These are phyloP conservation scores for Cordyceps farinosa DNA, from an alignment of 2,329 filamentous ascomycete genomes.

Conservation along the genomic window DNA sequence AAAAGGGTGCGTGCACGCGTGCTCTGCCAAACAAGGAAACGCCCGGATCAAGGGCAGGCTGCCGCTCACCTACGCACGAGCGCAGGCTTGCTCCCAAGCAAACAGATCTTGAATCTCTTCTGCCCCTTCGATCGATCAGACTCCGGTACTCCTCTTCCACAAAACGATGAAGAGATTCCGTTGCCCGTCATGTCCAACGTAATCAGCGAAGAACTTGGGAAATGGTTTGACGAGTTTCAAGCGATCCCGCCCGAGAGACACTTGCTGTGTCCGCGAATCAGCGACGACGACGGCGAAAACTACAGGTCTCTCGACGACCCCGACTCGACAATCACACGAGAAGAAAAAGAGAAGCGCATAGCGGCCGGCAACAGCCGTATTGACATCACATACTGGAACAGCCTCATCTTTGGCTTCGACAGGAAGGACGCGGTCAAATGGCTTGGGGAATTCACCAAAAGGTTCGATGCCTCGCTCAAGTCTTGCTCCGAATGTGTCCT, in stretches of 20 bases:
- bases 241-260: constrained; percentile 51
- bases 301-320: constrained; percentile 52
- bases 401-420: constrained; percentile 65
- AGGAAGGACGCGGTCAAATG: constrained; percentile 57
- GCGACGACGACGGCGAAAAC: constrained; percentile 59
- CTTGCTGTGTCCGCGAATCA: constrained; percentile 63
- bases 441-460: constrained; percentile 55
- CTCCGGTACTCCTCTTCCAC: too few relatives aligned
- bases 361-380: constrained; percentile 53
- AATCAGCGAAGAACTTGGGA: constrained; percentile 36
- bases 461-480: constrained; percentile 56
- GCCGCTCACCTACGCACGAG: background rate
- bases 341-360: constrained; percentile 52
- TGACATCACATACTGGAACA: constrained; percentile 62
- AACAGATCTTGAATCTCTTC: background rate
- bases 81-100: constrained; percentile 4
- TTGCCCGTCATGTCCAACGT: constrained; percentile 10
- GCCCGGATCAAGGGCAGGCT: background rate
- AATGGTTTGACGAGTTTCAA: constrained; percentile 43
- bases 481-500: constrained; percentile 68
- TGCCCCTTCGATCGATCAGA: background rate
- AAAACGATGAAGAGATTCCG: background rate
- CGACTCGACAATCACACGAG: constrained; percentile 44
- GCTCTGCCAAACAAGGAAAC: background rate
- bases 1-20: background rate